phyloP scores from a whole-genome alignment of 2,329 filamentous ascomycete genomes.

The Aaosphaeria pasadenensis region DNA sequence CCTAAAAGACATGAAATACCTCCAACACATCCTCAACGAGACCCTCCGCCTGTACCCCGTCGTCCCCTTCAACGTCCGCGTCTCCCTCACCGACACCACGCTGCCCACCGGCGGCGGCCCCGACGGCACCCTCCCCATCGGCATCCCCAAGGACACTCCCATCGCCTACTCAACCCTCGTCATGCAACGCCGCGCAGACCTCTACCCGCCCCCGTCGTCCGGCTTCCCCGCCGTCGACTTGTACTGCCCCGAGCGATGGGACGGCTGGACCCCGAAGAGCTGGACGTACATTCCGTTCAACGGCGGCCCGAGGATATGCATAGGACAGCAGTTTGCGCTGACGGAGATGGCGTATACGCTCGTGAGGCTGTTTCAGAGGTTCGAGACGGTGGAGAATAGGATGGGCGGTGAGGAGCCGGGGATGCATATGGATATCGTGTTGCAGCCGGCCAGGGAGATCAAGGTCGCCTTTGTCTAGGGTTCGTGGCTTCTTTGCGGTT shows the following conservation, averaged over 20 bases:
- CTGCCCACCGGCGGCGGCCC: conserved; percentile 49
- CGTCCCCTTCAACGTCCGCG: conserved; percentile 50
- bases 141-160: conserved; percentile 42
- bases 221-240: conserved; percentile 40
- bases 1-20: conserved; percentile 84
- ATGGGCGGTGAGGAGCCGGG: conserved; percentile 36
- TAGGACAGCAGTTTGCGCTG: conserved; percentile 51
- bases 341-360: conserved; percentile 51
- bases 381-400: conserved; percentile 40
- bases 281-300: conserved; percentile 52
- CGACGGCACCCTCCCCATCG: conserved; percentile 45
- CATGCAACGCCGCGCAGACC: conserved; percentile 49
- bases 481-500: too few species aligned
- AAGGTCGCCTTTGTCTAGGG: conserved; percentile 32
- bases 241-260: conserved; percentile 52
- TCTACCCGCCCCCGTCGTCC: conserved; percentile 42
- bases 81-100: conserved; percentile 47
- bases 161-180: conserved; percentile 47
- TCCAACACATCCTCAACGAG: conserved; percentile 35
- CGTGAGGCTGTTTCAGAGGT: conserved; percentile 46
- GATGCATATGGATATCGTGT: conserved; percentile 47
- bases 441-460: conserved; percentile 44
- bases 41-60: conserved; percentile 47
- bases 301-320: conserved; percentile 49
- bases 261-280: conserved; percentile 46